Evolutionary conservation across 208 protist species (phyloP).

Genomic region (Endotrypanum monterogeii): DNA sequence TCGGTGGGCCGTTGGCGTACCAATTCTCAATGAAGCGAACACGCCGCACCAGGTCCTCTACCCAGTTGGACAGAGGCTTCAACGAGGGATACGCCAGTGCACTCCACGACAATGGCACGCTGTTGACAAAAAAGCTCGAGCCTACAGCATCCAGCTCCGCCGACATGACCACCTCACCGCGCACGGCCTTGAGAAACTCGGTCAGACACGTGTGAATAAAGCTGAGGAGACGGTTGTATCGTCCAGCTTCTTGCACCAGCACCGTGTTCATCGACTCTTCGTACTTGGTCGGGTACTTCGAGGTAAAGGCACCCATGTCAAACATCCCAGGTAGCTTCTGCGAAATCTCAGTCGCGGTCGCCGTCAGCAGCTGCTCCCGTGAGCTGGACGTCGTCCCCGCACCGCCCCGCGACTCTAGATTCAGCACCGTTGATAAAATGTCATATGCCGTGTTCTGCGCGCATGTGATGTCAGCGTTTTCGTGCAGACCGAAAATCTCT

Average conservation of each 20-base stretch:
- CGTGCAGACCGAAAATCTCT: slow-evolving; percentile 97
- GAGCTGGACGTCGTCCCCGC: slow-evolving; percentile 39
- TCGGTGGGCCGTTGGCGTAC: slow-evolving; percentile 88
- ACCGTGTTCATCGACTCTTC: slow-evolving; percentile 96
- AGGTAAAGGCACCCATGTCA: slow-evolving; percentile 75
- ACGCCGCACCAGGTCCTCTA: slow-evolving; percentile 94
- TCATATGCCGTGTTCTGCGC: slow-evolving; percentile 84
- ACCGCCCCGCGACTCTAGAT: slow-evolving; percentile 76
- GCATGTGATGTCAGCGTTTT: slow-evolving; percentile 97
- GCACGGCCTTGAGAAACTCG: slow-evolving; percentile 94
- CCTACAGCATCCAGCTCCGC: slow-evolving; percentile 94
- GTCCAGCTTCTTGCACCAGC: slow-evolving; percentile 92
- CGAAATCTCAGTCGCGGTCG: slow-evolving; percentile 83
- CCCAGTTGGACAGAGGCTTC: slow-evolving; percentile 96
- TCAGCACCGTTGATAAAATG: slow-evolving; percentile 83
- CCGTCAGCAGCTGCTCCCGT: slow-evolving; percentile 77
- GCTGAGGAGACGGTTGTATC: slow-evolving; percentile 94
- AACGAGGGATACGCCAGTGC: slow-evolving; percentile 95
- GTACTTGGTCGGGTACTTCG: slow-evolving; percentile 92
- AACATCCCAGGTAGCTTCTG: slow-evolving; percentile 86
- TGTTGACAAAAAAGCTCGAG: slow-evolving; percentile 95
- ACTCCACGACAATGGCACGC: slow-evolving; percentile 91
- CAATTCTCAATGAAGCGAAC: slow-evolving; percentile 91
- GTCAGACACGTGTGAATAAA: slow-evolving; percentile 88
- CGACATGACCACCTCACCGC: slow-evolving; percentile 97